phyloP scores from a whole-genome alignment of 2,329 filamentous ascomycete species.

The Rhynchosporium graminicola region DNA sequence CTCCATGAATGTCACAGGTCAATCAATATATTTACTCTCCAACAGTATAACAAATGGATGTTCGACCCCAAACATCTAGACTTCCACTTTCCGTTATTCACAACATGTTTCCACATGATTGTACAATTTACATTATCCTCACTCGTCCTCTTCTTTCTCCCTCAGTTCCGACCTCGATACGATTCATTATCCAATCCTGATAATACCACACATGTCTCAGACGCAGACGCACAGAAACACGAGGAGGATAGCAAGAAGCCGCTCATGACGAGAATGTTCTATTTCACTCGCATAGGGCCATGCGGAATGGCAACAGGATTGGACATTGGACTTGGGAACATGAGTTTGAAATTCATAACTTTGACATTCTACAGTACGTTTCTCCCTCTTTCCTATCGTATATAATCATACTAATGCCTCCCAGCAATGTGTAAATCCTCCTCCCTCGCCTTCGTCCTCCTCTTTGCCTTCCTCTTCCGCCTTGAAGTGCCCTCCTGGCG shows the following conservation, averaged over 20 bases:
- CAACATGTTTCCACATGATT: slow-evolving; percentile 91
- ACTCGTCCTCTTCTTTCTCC: slow-evolving; percentile 78
- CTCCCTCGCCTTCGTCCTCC: slow-evolving; percentile 87
- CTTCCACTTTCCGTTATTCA: slow-evolving; percentile 94
- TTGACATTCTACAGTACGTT: slow-evolving; percentile 91
- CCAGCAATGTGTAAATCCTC: slow-evolving; percentile 97
- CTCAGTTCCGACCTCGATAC: slow-evolving; percentile 71
- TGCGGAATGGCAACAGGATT: slow-evolving; percentile 91
- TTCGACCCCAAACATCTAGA: slow-evolving; percentile 82
- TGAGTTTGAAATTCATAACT: slow-evolving; percentile 92
- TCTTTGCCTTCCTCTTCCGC: slow-evolving; percentile 93
- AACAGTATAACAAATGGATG: slow-evolving; percentile 99
- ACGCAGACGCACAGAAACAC: slow-evolving; percentile 37
- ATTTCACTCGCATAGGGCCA: slow-evolving; percentile 85
- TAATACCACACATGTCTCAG: slow-evolving; percentile 34
- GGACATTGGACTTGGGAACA: slow-evolving; percentile 95
- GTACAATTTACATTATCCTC: slow-evolving; percentile 85
- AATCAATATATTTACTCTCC: neutral
- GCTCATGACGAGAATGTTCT: slow-evolving; percentile 88
- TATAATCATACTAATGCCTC: slow-evolving; percentile 20
- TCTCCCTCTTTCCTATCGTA: neutral
- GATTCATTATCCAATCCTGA: slow-evolving; percentile 42
- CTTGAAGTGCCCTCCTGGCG: slow-evolving; percentile 86
- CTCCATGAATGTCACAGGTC: neutral
- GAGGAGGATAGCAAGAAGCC: slow-evolving; percentile 43